These are phyloP conservation scores for Tetrapisispora iriomotensis DNA, from an alignment of 805 yeast genomes.

Conservation along the genomic window DNA sequence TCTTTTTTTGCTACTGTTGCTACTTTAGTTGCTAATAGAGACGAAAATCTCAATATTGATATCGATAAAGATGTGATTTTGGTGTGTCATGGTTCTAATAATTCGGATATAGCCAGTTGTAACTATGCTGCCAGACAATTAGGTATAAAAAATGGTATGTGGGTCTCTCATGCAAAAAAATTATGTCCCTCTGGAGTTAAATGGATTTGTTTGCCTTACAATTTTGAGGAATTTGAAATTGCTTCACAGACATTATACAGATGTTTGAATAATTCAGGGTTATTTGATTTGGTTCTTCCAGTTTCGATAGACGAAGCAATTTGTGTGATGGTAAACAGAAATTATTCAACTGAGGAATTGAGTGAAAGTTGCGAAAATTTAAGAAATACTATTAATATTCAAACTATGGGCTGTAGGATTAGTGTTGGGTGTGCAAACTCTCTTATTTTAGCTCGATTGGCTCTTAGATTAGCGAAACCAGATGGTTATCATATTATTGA, in stretches of 20 bases:
- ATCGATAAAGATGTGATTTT: conserved; percentile 46
- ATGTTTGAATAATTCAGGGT: conserved; percentile 29
- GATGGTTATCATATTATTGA: conserved; percentile 41
- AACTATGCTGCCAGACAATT: conserved; percentile 74
- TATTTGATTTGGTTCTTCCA: conserved; percentile 51
- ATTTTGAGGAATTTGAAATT: conserved; percentile 62
- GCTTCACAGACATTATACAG: conserved; percentile 59
- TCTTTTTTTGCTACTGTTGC: conserved; percentile 90
- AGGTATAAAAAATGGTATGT: conserved; percentile 86
- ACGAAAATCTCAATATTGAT: conserved; percentile 26
- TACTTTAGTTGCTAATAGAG: conserved; percentile 43
- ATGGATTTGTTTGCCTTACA: conserved; percentile 54
- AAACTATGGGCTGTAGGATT: conserved; percentile 51
- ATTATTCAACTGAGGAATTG: background rate
- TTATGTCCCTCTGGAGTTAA: conserved; percentile 47
- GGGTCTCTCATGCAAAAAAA: conserved; percentile 59
- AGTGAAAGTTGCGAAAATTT: conserved; percentile 20
- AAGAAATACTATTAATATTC: conserved; percentile 34
- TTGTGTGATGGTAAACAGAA: conserved; percentile 12
- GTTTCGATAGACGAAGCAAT: conserved; percentile 89
- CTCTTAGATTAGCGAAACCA: conserved; percentile 72
- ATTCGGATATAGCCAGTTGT: conserved; percentile 80
- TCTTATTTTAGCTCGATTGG: conserved; percentile 67
- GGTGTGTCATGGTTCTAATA: conserved; percentile 40
- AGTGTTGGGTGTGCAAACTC: conserved; percentile 75